phyloP scores from a whole-genome alignment of 2,329 filamentous ascomycete genomes.

The Arachnomyces sp. region DNA sequence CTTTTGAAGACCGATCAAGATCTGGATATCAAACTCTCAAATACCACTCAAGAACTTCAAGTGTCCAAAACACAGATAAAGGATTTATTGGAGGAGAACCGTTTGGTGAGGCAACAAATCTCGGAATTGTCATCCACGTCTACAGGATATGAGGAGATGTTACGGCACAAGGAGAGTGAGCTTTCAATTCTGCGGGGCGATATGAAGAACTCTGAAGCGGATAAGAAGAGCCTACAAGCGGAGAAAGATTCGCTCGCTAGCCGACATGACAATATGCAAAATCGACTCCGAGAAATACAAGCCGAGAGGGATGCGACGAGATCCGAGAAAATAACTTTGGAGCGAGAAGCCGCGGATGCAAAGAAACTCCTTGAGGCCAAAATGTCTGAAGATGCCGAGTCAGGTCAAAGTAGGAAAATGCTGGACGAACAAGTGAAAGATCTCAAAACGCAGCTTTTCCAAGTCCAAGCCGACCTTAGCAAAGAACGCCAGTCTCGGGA shows the following conservation, averaged over 20 bases:
- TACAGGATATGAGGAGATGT: conserved; percentile 88
- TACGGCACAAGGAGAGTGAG: conserved; percentile 90
- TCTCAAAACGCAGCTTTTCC: conserved; percentile 76
- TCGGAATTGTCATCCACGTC: conserved; percentile 82
- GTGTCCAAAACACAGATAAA: conserved; percentile 65
- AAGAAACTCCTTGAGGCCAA: conserved; percentile 80
- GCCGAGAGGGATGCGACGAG: conserved; percentile 81
- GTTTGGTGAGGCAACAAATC: conserved; percentile 74
- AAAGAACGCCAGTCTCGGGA: conserved; percentile 88
- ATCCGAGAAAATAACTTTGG: conserved; percentile 73
- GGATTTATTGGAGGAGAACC: conserved; percentile 71
- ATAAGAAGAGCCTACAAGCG: conserved; percentile 68
- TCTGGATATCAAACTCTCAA: conserved; percentile 73
- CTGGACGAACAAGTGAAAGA: conserved; percentile 82
- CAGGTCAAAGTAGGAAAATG: conserved; percentile 70
- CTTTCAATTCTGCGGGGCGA: conserved; percentile 77
- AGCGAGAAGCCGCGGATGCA: conserved; percentile 82
- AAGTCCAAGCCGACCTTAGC: conserved; percentile 80
- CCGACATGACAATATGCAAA: conserved; percentile 72
- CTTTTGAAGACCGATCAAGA: conserved; percentile 82
- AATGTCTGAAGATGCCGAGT: conserved; percentile 81
- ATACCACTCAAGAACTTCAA: conserved; percentile 71
- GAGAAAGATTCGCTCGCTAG: conserved; percentile 64
- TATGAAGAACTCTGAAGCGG: conserved; percentile 72
- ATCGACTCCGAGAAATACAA: conserved; percentile 72